Evolutionary conservation across 2,329 filamentous ascomycete genomes (phyloP), one percentile per base, ranked within the genome.

Genomic region (Aspergillus puulaauensis): DNA sequence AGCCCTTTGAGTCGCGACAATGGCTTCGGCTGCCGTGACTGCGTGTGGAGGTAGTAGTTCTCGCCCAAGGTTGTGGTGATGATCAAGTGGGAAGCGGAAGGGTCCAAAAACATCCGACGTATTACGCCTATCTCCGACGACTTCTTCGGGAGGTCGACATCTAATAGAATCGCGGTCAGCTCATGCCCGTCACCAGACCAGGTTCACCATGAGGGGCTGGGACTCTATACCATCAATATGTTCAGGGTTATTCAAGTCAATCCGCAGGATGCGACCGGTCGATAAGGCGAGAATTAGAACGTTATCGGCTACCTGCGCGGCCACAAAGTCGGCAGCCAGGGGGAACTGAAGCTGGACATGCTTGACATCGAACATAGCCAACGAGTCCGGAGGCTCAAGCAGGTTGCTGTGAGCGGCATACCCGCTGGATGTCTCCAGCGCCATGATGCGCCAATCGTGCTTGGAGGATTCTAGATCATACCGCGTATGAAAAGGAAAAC

Each of bases 41-140:
- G 93, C 11, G 92, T 93, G 74, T 99, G 95, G 9, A 99, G 89
- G 75, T 99, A 99, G 80, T 93, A 99, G 77, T 96, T 98, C 75
- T 99, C 95, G 72, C 92, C 92, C 41, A 92, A 85, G 5, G 91
- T 89, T 3, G 95, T 99, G 72, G 90, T 92, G 65, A 99, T 87
- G 63, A 99, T 85, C 27, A 99, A 82, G 77, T 99, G 95, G 6
- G 92, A 97, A 27, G 95, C 95, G 11, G 93, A 96, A 27, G 95
- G 93, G 71, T 99, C 95, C 70, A 99, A 89, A 78, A 99, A 99
- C 85, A 99, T 91, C 79, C 90, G 91, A 66, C 90, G 88, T 70
- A 99, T 98, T 52, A 96, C 85, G 65, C 95, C 95, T 59, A 95
- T 85, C 74, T 99, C 93, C 39, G 91, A 89, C 15, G 91, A 86